Percentiles rank a stretch among this genome's conserved stretches.
Evolutionary conservation across 352 stramenopile species (phyloP).

Genomic region (Phytophthora lateralis): DNA sequence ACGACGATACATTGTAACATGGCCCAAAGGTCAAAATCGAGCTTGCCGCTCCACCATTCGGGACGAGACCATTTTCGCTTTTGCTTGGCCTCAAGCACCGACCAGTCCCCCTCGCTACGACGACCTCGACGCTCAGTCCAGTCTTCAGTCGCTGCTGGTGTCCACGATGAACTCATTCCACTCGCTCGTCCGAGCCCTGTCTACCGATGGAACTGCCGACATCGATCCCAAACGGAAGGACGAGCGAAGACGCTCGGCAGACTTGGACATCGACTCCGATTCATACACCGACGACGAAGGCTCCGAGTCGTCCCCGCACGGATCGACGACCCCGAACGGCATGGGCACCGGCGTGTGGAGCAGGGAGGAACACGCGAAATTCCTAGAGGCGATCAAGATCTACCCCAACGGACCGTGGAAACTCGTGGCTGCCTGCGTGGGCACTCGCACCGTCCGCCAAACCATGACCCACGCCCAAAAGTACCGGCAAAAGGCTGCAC

Average conservation of each 20-base stretch:
- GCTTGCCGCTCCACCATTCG: not conserved
- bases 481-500: slow-evolving; percentile 68
- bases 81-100: slow-evolving; percentile 26
- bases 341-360: slow-evolving; percentile 62
- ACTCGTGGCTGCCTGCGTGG: slow-evolving; percentile 63
- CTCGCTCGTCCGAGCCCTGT: slow-evolving; percentile 16
- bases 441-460: slow-evolving; percentile 72
- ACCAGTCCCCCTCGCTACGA: slow-evolving; percentile 4
- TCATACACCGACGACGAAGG: slow-evolving; percentile 31
- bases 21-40: not conserved
- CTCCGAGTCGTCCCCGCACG: slow-evolving; percentile 24
- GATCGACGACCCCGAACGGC: slow-evolving; percentile 7
- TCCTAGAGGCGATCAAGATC: slow-evolving; percentile 76
- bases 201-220: slow-evolving; percentile 4
- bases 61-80: slow-evolving; percentile 21
- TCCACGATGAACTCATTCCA: slow-evolving; percentile 21
- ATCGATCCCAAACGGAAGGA: slow-evolving; percentile 12
- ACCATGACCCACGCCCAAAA: slow-evolving; percentile 83
- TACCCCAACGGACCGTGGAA: slow-evolving; percentile 77
- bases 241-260: slow-evolving; percentile 9
- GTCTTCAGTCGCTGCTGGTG: slow-evolving; percentile 2
- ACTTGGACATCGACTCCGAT: slow-evolving; percentile 21
- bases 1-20: not conserved
- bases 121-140: not conserved
- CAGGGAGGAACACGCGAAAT: slow-evolving; percentile 66